Conservation (phyloP, 192 early-diverging fungal genomes). For the Obelidium mucronatum region DNA sequence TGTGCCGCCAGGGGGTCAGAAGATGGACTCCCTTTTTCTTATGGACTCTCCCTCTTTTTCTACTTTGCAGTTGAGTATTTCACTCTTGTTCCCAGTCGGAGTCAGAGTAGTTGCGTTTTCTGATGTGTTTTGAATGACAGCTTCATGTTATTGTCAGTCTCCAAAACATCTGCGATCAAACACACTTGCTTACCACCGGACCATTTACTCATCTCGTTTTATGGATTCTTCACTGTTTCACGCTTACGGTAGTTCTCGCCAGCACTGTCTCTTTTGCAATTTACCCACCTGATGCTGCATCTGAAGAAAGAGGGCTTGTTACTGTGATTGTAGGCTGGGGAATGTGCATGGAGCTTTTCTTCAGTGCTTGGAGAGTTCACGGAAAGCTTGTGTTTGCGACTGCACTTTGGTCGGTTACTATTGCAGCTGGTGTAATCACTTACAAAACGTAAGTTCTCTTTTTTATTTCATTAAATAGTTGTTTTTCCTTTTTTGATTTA, state of each 20-base stretch:
- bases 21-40: background rate
- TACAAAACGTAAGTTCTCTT: conserved; percentile 1
- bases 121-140: background rate
- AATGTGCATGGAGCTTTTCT: background rate
- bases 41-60: conserved; percentile 16
- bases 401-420: background rate
- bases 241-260: conserved; percentile 2
- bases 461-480: background rate
- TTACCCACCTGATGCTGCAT: background rate
- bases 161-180: background rate
- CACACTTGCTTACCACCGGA: background rate
- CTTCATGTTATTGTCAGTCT: background rate
- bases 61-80: conserved; percentile 10
- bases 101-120: background rate
- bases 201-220: conserved; percentile 9
- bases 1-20: too few species aligned
- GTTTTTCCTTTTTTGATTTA: background rate
- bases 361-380: conserved; percentile 22
- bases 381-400: background rate
- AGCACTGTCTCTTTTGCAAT: background rate
- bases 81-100: background rate
- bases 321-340: background rate
- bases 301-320: background rate
- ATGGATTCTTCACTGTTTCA: conserved; percentile 27
- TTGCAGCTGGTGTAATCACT: conserved; percentile 2